phyloP scores from a whole-genome alignment of 257 asterid species.

The Ocimum tenuiflorum region DNA sequence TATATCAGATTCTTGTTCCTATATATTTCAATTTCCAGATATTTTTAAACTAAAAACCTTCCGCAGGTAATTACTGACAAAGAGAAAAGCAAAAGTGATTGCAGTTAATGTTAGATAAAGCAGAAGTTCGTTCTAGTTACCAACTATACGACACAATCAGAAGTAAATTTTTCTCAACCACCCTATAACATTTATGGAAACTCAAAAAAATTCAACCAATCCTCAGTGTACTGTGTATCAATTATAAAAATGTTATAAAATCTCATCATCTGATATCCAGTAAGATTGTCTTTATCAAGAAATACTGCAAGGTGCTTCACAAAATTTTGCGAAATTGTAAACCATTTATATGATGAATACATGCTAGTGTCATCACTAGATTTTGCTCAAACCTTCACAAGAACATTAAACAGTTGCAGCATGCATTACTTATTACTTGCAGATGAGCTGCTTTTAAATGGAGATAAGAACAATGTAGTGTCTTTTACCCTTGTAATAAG shows the following conservation, averaged over 20 bases:
- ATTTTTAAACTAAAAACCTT: neutral
- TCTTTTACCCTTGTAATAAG: slow-evolving; percentile 66
- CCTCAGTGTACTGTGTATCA: neutral
- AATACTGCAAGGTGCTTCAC: neutral
- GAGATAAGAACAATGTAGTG: slow-evolving; percentile 11
- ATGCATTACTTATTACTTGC: neutral
- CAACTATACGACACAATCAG: neutral
- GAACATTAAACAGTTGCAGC: neutral
- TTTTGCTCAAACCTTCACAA: neutral
- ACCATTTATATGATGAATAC: neutral
- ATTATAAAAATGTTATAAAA: neutral
- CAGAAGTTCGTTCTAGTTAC: neutral
- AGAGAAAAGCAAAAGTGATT: neutral
- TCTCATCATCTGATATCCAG: neutral
- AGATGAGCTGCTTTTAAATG: slow-evolving; percentile 2
- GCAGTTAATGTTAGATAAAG: neutral
- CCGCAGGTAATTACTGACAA: neutral
- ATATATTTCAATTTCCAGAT: neutral
- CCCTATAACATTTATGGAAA: neutral
- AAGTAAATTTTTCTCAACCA: slow-evolving; percentile 4
- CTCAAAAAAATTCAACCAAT: neutral
- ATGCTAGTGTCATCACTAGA: neutral
- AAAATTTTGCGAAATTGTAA: neutral
- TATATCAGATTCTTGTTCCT: neutral
- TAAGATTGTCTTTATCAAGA: slow-evolving; percentile 9